Evolutionary conservation across 2,329 filamentous ascomycete species (phyloP), one percentile per base, ranked within the genome.

Genomic region (Xylariaceae sp.): DNA sequence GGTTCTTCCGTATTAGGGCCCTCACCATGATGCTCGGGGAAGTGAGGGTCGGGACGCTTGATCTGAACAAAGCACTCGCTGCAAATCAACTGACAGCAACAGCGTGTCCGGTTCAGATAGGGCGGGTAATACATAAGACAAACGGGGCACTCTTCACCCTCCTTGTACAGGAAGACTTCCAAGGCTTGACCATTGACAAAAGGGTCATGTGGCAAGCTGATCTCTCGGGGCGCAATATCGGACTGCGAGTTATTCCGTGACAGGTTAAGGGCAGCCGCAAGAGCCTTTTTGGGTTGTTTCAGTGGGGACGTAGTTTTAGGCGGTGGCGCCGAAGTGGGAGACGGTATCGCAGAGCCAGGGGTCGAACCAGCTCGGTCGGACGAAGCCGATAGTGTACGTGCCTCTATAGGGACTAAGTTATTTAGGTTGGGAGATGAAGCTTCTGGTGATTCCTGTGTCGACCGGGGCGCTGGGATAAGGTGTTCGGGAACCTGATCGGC

Each of bases 51-150:
- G 2, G 87, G 86, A 49, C 88, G 79, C 69, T 90, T 92, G 66
- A 99, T 99, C 70, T 99, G 94, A 3, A 99, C 94, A 66, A 99
- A 99, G 70, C 94, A 99, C 73, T 99, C 94, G 40, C 92, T 97
- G 73, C 94, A 99, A 58, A 99, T 97, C 5, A 88, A 80, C 69
- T 99, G 94, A 64, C 96, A 91, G 70, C 94, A 99, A 69, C 94
- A 99, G 61, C 94, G 80, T 0, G 94, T 99, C 61, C 86, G 87
- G 72, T 99, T 99, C 29, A 99, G 79, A 67, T 95, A 95, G 3
- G 91, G 91, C 0, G 94, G 94, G 62, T 97, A 99, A 63, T 91
- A 95, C 49, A 97, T 77, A 69, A 97, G 96, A 75, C 94, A 99
- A 58, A 99, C 96, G 5, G 94, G 92, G 65, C 94, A 99, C 68